These are phyloP conservation scores for Hymenoscyphus linearis DNA, from an alignment of 2,329 filamentous ascomycete genomes.

Conservation along the genomic window DNA sequence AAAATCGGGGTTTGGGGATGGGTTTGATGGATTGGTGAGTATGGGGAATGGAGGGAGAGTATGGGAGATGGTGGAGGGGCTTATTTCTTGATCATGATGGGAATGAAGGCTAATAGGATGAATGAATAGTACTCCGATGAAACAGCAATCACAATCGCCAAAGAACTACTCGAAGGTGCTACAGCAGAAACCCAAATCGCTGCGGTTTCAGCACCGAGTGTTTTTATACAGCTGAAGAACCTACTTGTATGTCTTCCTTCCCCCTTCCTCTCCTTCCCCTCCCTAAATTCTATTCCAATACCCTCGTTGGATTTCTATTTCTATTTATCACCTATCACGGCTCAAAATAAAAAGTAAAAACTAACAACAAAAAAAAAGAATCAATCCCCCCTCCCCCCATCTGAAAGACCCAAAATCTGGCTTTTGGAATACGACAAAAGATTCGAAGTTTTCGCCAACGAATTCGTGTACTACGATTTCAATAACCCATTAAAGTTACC, in stretches of 20 bases:
- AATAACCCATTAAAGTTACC: constrained; percentile 62
- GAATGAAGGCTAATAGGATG: background rate
- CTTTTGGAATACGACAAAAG: constrained; percentile 71
- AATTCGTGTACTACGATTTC: constrained; percentile 73
- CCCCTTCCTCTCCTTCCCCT: background rate
- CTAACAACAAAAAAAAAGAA: constrained; percentile 11
- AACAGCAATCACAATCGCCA: constrained; percentile 59
- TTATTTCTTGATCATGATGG: too few species aligned
- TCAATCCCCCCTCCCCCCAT: constrained; percentile 31
- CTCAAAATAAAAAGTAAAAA: too few species aligned
- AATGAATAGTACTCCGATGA: constrained; percentile 59
- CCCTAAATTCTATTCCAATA: background rate
- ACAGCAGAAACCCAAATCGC: constrained; percentile 55
- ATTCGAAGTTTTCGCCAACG: constrained; percentile 62
- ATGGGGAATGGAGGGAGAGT: background rate
- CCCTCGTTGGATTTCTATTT: too few species aligned
- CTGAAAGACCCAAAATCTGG: constrained; percentile 47
- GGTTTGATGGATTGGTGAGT: too few species aligned
- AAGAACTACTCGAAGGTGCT: constrained; percentile 58
- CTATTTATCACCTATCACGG: too few species aligned
- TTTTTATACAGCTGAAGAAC: constrained; percentile 72
- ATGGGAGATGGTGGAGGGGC: background rate
- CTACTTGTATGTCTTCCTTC: constrained; percentile 45
- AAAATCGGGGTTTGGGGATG: background rate
- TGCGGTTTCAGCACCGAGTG: constrained; percentile 69